Evolutionary conservation across 192 early-diverging fungal species (phyloP), one percentile per base, ranked within the genome.

Genomic region (Gonapodya prolifera): DNA sequence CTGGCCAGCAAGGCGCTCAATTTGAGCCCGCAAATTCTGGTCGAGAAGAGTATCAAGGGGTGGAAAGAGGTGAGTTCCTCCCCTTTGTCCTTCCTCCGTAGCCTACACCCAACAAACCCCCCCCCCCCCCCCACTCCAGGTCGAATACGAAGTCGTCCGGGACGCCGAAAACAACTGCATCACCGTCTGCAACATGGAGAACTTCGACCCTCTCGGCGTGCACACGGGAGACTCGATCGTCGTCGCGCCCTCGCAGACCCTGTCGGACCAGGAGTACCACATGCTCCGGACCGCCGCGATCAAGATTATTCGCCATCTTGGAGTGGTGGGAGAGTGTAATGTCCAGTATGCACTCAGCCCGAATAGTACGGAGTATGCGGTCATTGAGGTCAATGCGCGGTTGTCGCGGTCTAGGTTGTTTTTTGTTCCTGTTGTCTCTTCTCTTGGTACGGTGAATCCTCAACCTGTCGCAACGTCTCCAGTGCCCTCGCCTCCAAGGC

Each of bases 191-290:
- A 99, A 99, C 88, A 99, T 98, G 96, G 96, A 99, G 83, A 99
- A 99, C 91, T 98, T 99, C 88, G 97, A 99, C 79, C 97, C 97
- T 30, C 91, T 99, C 35, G 95, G 97, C 30, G 94, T 94, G 61
- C 97, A 99, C 85, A 99, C 97, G 0, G 97, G 97, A 77, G 97
- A 99, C 83, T 96, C 95, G n/a, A 99, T 99, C 75, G 97, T 99
- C 13, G 95, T 99, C 31, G 97, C 97, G 1, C 97, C 97, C 30
- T 91, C 89, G 77, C 96, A 98, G 86, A 99, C 97, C n/a, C 85
- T 99, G 69, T 91, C 88, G 70, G 97, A 99, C 82, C 92, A 94
- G 76, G 97, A 99, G 35, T 99, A 96, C 81, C 91, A 95, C 75
- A 95, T 97, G 97, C 88, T 97, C 70, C 92, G 97, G 75, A 90